Conservation (phyloP, 176 grass and related monocot genomes). For the Oryza coarctata region DNA sequence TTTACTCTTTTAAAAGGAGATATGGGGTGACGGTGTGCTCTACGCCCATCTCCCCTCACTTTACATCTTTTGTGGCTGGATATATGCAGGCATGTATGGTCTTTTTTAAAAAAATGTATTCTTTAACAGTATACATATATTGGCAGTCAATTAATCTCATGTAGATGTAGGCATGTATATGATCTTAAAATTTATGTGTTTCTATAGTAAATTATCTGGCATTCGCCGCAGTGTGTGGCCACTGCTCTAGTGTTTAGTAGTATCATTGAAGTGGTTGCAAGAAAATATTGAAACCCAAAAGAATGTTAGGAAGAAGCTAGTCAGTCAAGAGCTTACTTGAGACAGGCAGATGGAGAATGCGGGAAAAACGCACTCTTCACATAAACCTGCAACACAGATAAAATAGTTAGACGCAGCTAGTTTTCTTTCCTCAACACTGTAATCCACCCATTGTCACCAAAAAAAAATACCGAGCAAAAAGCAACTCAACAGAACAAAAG, state of each 20-base stretch:
- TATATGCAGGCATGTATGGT: neutral
- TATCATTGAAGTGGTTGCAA: neutral
- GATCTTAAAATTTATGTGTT: neutral
- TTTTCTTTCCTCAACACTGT: neutral
- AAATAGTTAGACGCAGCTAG: neutral
- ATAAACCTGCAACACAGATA: conserved; percentile 55
- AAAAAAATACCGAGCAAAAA: neutral
- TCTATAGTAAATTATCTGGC: neutral
- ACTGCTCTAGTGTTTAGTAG: neutral
- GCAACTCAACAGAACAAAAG: neutral
- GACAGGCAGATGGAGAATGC: conserved; percentile 81
- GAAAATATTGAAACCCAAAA: neutral
- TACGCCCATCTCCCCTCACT: neutral
- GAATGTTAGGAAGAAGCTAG: neutral
- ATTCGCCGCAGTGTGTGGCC: neutral
- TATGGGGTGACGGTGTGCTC: neutral
- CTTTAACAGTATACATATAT: too few species aligned
- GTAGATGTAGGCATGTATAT: neutral
- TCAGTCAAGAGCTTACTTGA: conserved; percentile 67
- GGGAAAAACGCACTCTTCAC: conserved; percentile 85
- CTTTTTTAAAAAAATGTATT: neutral
- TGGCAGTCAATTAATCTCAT: neutral
- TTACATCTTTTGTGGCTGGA: neutral
- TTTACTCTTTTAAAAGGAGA: neutral
- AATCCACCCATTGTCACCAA: neutral